Evolutionary conservation across 176 grass and related monocot genomes (phyloP), one percentile per base, ranked within the genome.

Genomic region (Rhipidocladum racemiflorum): DNA sequence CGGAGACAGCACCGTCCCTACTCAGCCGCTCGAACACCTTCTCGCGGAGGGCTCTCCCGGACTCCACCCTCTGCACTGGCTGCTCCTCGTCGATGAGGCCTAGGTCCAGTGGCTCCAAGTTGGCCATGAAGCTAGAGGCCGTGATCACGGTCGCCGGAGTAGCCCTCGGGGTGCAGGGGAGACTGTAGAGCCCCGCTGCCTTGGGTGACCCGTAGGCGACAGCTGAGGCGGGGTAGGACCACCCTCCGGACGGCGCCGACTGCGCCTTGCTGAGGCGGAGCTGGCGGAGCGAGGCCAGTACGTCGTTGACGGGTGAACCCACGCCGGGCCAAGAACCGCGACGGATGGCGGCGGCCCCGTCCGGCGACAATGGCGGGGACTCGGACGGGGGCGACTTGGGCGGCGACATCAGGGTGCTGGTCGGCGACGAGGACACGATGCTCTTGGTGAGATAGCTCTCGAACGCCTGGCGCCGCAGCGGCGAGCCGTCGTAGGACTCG

Each of bases 351-450:
- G 70, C 51, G 20, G 73, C 77, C 3, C 61, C 61, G 77, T 81
- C 85, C 0, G 95, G 95, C 1, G 95, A 97, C 86, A 92, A 85
- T 62, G 95, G 95, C 16, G 95, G 95, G 20, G 96, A 98, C 21
- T 98, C 92, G 0, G 87, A 88, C 4, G 90, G 79, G 0, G 96
- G 88, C 16, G 90, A 92, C 56, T 81, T 88, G 12, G 95, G 90
- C 62, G 90, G 89, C 0, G 92, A 98, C 7, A 95, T 14, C 14
- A 98, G 85, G 2, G 90, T 98, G 35, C 92, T 91, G 2, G 92
- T 98, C 0, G 96, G 92, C 6, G 96, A 98, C 4, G 92, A 83
- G 0, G 90, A 91, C 29, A 91, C 42, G 38, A 92, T 77, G 63
- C 45, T 76, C 68, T 89, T 89, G 4, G 30, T 83, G 48, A 92